Conservation (phyloP, 768 basidiomycete genomes). For the Plicaturopsis crispa region DNA sequence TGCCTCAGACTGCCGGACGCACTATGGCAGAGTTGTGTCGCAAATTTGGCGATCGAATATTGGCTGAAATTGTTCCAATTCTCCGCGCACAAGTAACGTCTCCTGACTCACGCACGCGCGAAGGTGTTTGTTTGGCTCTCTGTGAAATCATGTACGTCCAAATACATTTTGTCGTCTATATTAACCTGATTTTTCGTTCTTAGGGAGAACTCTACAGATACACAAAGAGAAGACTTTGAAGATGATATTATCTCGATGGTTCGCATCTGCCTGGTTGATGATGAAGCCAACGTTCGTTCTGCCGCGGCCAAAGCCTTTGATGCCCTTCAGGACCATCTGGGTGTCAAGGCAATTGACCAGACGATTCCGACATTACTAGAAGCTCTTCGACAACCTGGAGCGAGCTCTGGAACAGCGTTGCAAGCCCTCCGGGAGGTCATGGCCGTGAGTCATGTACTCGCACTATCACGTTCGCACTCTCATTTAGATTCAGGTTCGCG, state of each 20-base stretch:
- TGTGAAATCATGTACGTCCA: slow-evolving; percentile 76
- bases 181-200: slow-evolving; percentile 3
- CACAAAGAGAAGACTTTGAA: slow-evolving; percentile 82
- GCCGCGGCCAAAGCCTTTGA: slow-evolving; percentile 91
- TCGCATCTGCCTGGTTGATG: slow-evolving; percentile 80
- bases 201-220: slow-evolving; percentile 79
- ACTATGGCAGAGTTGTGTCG: slow-evolving; percentile 86
- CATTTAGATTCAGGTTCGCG: slow-evolving; percentile 61
- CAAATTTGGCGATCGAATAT: slow-evolving; percentile 90
- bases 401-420: slow-evolving; percentile 90
- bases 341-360: slow-evolving; percentile 88
- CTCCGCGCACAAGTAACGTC: slow-evolving; percentile 62
- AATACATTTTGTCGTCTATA: neutral
- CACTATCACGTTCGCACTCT: neutral
- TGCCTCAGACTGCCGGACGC: slow-evolving; percentile 69
- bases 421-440: slow-evolving; percentile 93
- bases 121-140: slow-evolving; percentile 84
- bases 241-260: slow-evolving; percentile 84
- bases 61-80: slow-evolving; percentile 78
- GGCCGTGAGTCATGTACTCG: slow-evolving; percentile 47
- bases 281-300: slow-evolving; percentile 74
- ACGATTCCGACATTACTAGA: slow-evolving; percentile 93
- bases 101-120: slow-evolving; percentile 45
- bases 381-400: slow-evolving; percentile 88
- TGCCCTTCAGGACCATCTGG: slow-evolving; percentile 85